Conservation (phyloP, 441 rosid species). For the Bruguiera hainesii region DNA sequence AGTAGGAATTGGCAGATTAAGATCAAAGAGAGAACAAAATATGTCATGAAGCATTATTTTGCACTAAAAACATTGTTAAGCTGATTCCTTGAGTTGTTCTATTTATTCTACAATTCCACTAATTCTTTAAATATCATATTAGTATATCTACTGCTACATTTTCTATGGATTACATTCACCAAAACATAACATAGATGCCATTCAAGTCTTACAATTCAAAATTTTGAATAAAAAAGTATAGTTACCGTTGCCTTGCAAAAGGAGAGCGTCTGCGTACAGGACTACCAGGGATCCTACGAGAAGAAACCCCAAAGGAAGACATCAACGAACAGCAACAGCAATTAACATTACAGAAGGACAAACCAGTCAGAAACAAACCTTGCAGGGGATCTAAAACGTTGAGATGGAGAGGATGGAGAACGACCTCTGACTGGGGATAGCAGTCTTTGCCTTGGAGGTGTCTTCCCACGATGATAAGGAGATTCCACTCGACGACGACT, state of each 20-base stretch:
- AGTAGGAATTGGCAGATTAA: too few species aligned
- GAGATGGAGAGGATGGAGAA: conserved; percentile 70
- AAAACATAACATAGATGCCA: neutral
- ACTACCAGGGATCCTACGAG: conserved; percentile 86
- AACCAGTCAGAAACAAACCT: conserved; percentile 42
- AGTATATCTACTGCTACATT: neutral
- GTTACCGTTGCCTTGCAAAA: conserved; percentile 85
- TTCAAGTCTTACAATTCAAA: neutral
- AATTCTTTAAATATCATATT: neutral
- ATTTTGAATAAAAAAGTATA: conserved; percentile 3
- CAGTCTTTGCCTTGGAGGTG: conserved; percentile 86
- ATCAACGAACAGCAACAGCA: conserved; percentile 4
- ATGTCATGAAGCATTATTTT: too few species aligned
- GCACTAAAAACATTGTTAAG: neutral
- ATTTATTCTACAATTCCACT: neutral
- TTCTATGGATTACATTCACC: neutral
- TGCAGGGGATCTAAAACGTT: conserved; percentile 74
- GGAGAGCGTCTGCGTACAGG: conserved; percentile 85
- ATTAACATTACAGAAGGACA: conserved; percentile 9
- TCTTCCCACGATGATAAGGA: conserved; percentile 77
- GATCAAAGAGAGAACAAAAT: too few species aligned
- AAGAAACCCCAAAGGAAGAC: conserved; percentile 51
- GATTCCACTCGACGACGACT: conserved; percentile 59
- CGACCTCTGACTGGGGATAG: conserved; percentile 86
- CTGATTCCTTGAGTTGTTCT: neutral